Evolutionary conservation across 2,329 filamentous ascomycete species (phyloP), one percentile per base, ranked within the genome.

Genomic region (Aspergillus viridinutans): DNA sequence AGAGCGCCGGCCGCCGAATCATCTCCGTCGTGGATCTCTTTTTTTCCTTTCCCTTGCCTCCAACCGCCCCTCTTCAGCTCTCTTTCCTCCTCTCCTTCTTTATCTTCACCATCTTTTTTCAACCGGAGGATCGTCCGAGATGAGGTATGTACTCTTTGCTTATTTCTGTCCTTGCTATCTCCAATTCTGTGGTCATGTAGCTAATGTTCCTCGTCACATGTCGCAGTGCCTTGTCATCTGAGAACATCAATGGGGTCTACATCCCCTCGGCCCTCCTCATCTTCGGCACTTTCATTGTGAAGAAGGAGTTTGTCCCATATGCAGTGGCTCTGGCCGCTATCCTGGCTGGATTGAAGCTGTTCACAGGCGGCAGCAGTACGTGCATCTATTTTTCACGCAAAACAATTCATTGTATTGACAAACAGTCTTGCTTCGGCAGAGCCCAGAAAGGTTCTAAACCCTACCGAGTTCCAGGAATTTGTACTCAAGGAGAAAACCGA

Each of bases 401-500:
- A 49, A 32, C 3, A 17, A 8, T 35, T 26, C 28, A 32, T 49
- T 26, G 49, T 55, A 58, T 45, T 61, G 50, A 60, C 50, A 47
- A 59, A 51, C 60, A 53, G 50, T 52, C 53, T 54, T 53, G 53
- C 45, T 52, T 28, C 38, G 53, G 29, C 74, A 92, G 90, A 86
- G 72, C 82, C 86, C 61, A 86, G 88, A 75, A 92, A 90, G 77
- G 87, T 94, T 63, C 85, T 99, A 67, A 93, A 93, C 79, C 91
- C 92, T 32, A 86, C 87, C 66, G 82, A 83, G 52, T 97, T 96
- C 84, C 92, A 97, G 75, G 85, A 96, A 57, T 97, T 97, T 72
- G 88, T 90, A 74, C 87, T 99, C 67, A 88, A 89, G 76, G 90
- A 97, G 77, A 97, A 97, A 85, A 97, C 88, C 14, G 84, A 95